phyloP scores from a whole-genome alignment of 208 protist genomes.

The Trichomonas gallinae region DNA sequence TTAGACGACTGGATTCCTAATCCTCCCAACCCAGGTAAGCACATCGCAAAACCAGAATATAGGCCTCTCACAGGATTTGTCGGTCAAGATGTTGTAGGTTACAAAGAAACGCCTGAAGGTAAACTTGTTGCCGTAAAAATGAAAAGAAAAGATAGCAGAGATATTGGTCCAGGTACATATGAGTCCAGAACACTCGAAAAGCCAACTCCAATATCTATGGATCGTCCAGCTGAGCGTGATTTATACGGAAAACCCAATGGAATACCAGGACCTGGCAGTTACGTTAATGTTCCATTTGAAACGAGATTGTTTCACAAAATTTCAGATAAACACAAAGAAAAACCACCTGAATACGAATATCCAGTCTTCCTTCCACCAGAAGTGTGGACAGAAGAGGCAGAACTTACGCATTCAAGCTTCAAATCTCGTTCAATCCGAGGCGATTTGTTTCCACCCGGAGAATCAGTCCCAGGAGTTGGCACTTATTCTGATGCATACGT shows the following conservation, averaged over 20 bases:
- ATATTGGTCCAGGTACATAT: not conserved
- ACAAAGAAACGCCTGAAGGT: not conserved
- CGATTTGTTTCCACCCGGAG: not conserved
- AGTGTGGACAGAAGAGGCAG: not conserved
- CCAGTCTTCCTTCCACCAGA: not conserved
- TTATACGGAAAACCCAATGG: not conserved
- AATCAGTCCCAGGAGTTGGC: not conserved
- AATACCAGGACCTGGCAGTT: not conserved
- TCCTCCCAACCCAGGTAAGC: not conserved
- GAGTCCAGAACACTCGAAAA: not conserved
- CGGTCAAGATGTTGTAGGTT: not conserved
- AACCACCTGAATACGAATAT: not conserved
- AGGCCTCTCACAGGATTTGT: not conserved
- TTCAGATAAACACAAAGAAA: not conserved
- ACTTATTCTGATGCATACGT: not conserved
- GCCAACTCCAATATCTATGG: not conserved
- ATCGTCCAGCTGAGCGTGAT: not conserved
- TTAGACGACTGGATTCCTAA: not conserved
- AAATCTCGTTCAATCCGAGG: not conserved
- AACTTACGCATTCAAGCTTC: not conserved
- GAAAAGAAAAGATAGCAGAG: not conserved
- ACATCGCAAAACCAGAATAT: not conserved
- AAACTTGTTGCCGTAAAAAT: not conserved
- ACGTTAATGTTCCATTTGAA: not conserved
- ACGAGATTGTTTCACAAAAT: not conserved